A percentile compares a stretch with the other conserved stretches of the same genome.
These are phyloP conservation scores for Mycena leptocephala DNA, from an alignment of 768 basidiomycete species.

Conservation along the genomic window DNA sequence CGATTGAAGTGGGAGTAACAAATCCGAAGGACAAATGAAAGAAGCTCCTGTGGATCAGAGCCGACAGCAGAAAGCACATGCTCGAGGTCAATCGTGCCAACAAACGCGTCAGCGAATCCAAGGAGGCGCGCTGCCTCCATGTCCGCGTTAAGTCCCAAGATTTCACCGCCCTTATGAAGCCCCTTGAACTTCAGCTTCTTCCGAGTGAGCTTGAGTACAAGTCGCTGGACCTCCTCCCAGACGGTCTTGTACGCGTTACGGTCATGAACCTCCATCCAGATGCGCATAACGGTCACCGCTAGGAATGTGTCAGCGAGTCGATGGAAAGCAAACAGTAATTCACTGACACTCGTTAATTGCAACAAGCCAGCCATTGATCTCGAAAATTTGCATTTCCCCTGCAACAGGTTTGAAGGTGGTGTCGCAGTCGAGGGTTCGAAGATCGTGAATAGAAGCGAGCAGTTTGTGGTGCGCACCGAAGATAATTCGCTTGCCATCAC, in stretches of 20 bases:
- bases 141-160: constrained; percentile 28
- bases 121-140: constrained; percentile 31
- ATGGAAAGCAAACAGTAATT: neutral
- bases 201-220: constrained; percentile 22
- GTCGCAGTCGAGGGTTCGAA: constrained; percentile 29
- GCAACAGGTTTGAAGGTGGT: constrained; percentile 28
- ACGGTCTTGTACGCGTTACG: constrained; percentile 8
- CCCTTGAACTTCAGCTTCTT: constrained; percentile 13
- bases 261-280: constrained; percentile 31
- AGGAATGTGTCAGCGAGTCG: neutral
- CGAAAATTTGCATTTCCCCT: constrained; percentile 24
- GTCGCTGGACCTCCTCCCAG: constrained; percentile 28
- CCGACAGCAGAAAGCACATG: neutral
- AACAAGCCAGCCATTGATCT: constrained; percentile 27
- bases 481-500: constrained; percentile 25
- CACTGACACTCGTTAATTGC: constrained; percentile 20
- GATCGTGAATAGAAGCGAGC: constrained; percentile 19
- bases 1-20: constrained; percentile 21
- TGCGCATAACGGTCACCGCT: constrained; percentile 29
- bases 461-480: constrained; percentile 21
- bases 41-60: neutral
- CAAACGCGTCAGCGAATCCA: constrained; percentile 23
- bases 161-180: constrained; percentile 17
- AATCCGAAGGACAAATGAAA: constrained; percentile 11
- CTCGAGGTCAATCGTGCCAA: constrained; percentile 9